Evolutionary conservation across 2,329 filamentous ascomycete genomes (phyloP), one percentile per base, ranked within the genome.

Genomic region (Plenodomus lindquistii): DNA sequence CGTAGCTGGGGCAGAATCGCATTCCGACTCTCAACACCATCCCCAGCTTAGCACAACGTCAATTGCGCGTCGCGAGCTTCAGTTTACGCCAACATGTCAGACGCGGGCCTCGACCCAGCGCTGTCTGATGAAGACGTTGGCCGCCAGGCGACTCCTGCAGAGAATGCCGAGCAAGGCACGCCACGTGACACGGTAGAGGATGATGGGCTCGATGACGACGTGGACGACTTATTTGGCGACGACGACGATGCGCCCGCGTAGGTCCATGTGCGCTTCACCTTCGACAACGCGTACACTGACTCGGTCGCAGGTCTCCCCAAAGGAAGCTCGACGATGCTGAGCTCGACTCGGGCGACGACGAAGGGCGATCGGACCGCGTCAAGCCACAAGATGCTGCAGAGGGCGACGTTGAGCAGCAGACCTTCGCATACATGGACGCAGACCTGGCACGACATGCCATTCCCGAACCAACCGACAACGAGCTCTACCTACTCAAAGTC

Each of bases 401-500:
- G 46, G 75, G 75, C 59, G 79, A 77, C 17, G 76, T 78, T 52
- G 76, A 83, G 56, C 76, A 81, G 53, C 76, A 83, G 54, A 81
- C 81, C 56, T 76, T 83, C 43, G 80, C 73, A 17, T 71, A 88
- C 44, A 81, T 85, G 73, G 84, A 85, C 42, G 77, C 86, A 39
- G 81, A 83, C 39, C 75, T 91, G 39, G 85, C 82, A 62, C 81
- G 88, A 38, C 89, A 92, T 68, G 79, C 83, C 42, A 76, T 86
- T 13, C 89, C 89, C 13, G 86, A 87, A 63, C 81, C 87, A 31
- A 85, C 81, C 55, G 86, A 91, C 65, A 85, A 85, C 64, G 82
- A 84, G 69, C 87, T 91, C 75, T 86, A 87, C 70, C 79, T 87
- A 4, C 72, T 91, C 61, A 86, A 85, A 57, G 79, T 93, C 2